A percentile compares a stretch with the other conserved stretches of the same genome.
Evolutionary conservation across 257 asterid species (phyloP).

Genomic region (Nicotiana attenuata): DNA sequence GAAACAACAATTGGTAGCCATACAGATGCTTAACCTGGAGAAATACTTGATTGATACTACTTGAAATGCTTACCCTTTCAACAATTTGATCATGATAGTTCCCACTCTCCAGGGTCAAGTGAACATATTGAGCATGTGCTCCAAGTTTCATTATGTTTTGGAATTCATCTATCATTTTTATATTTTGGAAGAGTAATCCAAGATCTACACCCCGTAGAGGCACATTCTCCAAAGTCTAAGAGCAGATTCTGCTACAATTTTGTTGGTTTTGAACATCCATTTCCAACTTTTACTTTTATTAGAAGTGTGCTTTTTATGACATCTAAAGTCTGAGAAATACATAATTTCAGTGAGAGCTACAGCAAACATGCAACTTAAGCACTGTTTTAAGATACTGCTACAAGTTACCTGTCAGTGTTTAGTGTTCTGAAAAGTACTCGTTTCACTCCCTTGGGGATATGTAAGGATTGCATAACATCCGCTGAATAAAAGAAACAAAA

Average conservation of each 20-base stretch:
- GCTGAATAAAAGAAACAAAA: slow-evolving; percentile 38
- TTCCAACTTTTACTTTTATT: background rate
- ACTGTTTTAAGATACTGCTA: background rate
- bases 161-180: background rate
- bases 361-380: background rate
- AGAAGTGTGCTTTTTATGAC: too few relatives aligned
- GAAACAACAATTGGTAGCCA: background rate
- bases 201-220: background rate
- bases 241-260: background rate
- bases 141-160: background rate
- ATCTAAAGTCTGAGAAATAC: too few relatives aligned
- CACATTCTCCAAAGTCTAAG: background rate
- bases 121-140: background rate
- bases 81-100: background rate
- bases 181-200: background rate
- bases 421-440: slow-evolving; percentile 25
- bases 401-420: slow-evolving; percentile 85
- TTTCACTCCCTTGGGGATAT: slow-evolving; percentile 83
- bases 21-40: background rate
- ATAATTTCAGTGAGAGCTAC: too few relatives aligned
- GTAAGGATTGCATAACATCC: slow-evolving; percentile 76
- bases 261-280: background rate
- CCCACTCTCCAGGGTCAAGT: too few relatives aligned
- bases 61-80: background rate
- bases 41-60: background rate